Percentiles rank a stretch among this genome's conserved stretches.
Evolutionary conservation across 164 flowering plant genomes (phyloP).

Genomic region (Umbellularia californica): DNA sequence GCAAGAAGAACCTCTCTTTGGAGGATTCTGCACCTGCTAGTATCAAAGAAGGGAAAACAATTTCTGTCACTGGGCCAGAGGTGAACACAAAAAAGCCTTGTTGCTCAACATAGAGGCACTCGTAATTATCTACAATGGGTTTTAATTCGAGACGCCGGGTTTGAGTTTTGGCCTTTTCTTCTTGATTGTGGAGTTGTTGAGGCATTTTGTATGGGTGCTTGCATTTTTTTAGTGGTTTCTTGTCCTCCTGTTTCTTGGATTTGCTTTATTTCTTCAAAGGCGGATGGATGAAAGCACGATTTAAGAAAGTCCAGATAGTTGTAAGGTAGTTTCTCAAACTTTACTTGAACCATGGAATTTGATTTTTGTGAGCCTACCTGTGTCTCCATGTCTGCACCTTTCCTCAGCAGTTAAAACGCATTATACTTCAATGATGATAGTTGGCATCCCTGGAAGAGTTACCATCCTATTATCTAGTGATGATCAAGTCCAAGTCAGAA

Average conservation of each 20-base stretch:
- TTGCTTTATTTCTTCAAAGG: too few species aligned
- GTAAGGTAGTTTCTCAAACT: too few species aligned
- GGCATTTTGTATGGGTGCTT: constrained; percentile 3
- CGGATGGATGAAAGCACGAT: too few species aligned
- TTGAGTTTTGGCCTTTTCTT: constrained; percentile 2
- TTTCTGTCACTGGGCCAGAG: constrained; percentile 27
- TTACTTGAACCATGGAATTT: too few species aligned
- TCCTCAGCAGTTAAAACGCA: too few species aligned
- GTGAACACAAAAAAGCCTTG: constrained; percentile 33
- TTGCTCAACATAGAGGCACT: constrained; percentile 25
- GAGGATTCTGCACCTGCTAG: constrained; percentile 30
- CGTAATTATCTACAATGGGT: not conserved
- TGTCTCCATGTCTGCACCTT: too few species aligned
- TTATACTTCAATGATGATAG: too few species aligned
- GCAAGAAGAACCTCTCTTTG: constrained; percentile 37
- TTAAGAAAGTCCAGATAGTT: too few species aligned
- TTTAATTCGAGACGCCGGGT: not conserved
- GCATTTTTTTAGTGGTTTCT: not conserved
- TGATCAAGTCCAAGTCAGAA: too few species aligned
- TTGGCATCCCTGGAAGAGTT: too few species aligned
- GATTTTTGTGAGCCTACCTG: too few species aligned
- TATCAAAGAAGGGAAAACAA: constrained; percentile 45
- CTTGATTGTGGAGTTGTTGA: not conserved
- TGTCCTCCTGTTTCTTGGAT: not conserved
- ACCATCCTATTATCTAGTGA: too few species aligned